Evolutionary conservation across 495 filamentous ascomycete genomes (phyloP), one percentile per base, ranked within the genome.

Genomic region (Apiosordaria backusii): DNA sequence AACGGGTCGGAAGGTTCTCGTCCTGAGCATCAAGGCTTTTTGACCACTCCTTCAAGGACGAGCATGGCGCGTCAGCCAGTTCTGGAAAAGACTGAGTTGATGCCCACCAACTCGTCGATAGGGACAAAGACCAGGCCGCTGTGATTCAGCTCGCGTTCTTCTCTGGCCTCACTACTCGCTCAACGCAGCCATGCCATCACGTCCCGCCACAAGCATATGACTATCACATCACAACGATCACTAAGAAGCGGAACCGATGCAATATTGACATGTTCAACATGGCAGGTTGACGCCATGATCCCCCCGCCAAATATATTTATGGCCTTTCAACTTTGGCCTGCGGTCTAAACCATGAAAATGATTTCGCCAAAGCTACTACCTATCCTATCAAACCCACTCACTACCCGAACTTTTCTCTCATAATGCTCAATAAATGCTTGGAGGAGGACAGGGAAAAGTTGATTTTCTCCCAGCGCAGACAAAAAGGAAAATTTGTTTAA

Each of bases 391-490:
- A 22, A 55, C 2, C 22, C 5, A 18, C 2, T n/a, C 52, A 21
- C 22, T 18, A n/a, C 52, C 52, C 52, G n/a, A 55, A 21, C 52
- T 3, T 45, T 45, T 45, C 35, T 45, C 35, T 45, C 35, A 45
- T 18, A 45, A 18, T 45, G 35, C 35, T 45, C 35, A 45, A 45
- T 45, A 45, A 15, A 45, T 45, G 35, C 35, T 45, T 7, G 52
- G 10, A 6, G 52, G n/a, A 55, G 22, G 21, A 13, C 26, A 64
- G 66, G 70, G 68, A 65, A 65, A 72, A 72, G 71, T 72, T 72
- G 71, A 72, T 68, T 70, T 72, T 64, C 27, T 63, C 65, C 63
- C 65, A 55, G 7, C 52, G n/a, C n/a, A 55, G 22, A 55, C 19
- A 21, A 15, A 19, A 55, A 23, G 6, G 52, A 55, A 23, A 55